A percentile compares a stretch with the other conserved stretches of the same genome.
These are phyloP conservation scores for Aspergillus clavatus DNA, from an alignment of 2,329 filamentous ascomycete species.

Conservation along the genomic window DNA sequence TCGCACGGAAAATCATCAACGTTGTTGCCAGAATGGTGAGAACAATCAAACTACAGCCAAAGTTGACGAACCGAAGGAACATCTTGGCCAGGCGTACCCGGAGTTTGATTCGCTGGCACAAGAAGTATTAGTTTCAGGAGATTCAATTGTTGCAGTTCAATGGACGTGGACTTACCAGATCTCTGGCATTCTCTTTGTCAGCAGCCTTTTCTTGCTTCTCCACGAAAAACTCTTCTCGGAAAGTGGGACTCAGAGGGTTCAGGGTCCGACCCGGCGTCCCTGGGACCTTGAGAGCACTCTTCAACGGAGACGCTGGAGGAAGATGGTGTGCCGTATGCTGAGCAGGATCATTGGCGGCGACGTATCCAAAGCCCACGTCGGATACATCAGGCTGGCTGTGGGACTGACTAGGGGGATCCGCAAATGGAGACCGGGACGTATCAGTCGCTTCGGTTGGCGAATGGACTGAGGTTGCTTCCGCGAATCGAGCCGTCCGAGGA, in stretches of 20 bases:
- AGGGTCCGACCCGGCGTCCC: slow-evolving; percentile 71
- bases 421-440: slow-evolving; percentile 45
- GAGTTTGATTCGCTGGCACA: slow-evolving; percentile 76
- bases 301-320: slow-evolving; percentile 73
- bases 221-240: slow-evolving; percentile 77
- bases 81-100: slow-evolving; percentile 91
- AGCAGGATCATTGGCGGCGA: slow-evolving; percentile 54
- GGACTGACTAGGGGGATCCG: slow-evolving; percentile 47
- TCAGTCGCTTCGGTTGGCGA: slow-evolving; percentile 54
- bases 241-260: slow-evolving; percentile 86
- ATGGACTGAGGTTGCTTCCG: slow-evolving; percentile 60
- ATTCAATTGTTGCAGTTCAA: not conserved
- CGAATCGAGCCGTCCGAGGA: slow-evolving; percentile 58
- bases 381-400: slow-evolving; percentile 56
- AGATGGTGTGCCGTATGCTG: slow-evolving; percentile 50
- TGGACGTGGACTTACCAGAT: slow-evolving; percentile 65
- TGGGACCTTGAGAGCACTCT: slow-evolving; percentile 84
- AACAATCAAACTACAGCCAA: slow-evolving; percentile 93
- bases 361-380: slow-evolving; percentile 90
- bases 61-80: slow-evolving; percentile 90
- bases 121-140: slow-evolving; percentile 31
- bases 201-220: slow-evolving; percentile 79
- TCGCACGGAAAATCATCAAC: slow-evolving; percentile 88
- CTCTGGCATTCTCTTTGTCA: slow-evolving; percentile 80
- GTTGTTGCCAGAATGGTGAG: slow-evolving; percentile 84